These are phyloP conservation scores for Plasmodium fragile DNA, from an alignment of 169 alveolate genomes.

Conservation along the genomic window DNA sequence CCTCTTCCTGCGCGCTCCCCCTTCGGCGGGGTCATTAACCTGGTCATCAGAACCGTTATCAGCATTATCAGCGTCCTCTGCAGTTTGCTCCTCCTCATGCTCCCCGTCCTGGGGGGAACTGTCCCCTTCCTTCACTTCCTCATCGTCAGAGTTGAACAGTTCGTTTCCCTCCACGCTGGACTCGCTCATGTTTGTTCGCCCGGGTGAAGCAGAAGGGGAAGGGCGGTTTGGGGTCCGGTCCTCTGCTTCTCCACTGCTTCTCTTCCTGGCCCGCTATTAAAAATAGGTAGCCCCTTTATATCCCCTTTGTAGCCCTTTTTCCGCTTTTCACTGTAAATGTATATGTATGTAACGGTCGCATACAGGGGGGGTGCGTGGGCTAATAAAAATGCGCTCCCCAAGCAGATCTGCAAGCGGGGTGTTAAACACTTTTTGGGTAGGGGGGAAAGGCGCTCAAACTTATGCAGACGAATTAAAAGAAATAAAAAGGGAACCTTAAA, in stretches of 20 bases:
- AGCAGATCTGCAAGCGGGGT: neutral
- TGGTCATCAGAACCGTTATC: neutral
- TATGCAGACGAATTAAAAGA: neutral
- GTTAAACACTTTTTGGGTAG: neutral
- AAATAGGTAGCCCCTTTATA: neutral
- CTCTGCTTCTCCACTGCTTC: neutral
- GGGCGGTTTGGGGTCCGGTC: neutral
- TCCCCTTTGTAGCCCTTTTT: too few relatives aligned
- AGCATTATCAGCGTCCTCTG: neutral
- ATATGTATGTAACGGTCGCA: neutral
- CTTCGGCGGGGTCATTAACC: neutral
- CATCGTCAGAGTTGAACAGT: neutral
- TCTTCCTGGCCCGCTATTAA: neutral
- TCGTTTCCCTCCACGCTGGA: neutral
- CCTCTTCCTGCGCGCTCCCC: neutral
- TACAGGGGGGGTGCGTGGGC: neutral
- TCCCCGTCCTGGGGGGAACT: neutral
- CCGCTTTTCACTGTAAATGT: neutral
- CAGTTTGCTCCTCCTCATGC: constrained; percentile 3
- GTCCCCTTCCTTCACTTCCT: neutral
- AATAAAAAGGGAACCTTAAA: neutral
- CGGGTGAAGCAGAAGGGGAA: neutral
- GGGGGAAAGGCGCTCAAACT: neutral
- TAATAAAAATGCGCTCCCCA: neutral
- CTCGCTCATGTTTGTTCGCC: neutral